Evolutionary conservation across 192 early-diverging fungal species (phyloP).

Genomic region (Gaertneriomyces semiglobifer): DNA sequence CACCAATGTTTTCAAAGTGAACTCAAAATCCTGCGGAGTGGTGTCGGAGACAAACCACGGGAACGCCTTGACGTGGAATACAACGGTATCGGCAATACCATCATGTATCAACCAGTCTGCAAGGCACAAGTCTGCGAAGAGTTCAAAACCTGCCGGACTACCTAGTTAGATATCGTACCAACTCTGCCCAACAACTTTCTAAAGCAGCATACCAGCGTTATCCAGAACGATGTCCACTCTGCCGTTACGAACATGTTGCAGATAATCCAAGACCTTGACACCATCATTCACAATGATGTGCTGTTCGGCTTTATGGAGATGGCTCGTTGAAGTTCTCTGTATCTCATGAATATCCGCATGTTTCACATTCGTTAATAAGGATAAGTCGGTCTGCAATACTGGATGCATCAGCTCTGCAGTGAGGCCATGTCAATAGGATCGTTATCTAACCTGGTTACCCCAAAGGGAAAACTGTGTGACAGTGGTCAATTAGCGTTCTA

Average conservation of each 20-base stretch:
- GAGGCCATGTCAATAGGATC: too few species aligned
- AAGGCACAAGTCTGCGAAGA: conserved; percentile 81
- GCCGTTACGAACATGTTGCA: conserved; percentile 47
- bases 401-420: too few species aligned
- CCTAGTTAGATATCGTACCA: neutral
- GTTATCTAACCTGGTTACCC: conserved; percentile 69
- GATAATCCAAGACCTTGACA: conserved; percentile 54
- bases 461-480: conserved; percentile 68
- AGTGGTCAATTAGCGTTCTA: neutral
- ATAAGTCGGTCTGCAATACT: conserved; percentile 58
- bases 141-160: conserved; percentile 71
- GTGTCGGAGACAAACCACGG: conserved; percentile 96
- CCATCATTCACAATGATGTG: conserved; percentile 73
- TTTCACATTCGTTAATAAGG: conserved; percentile 68
- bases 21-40: conserved; percentile 76
- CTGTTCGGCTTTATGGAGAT: conserved; percentile 48
- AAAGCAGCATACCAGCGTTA: conserved; percentile 63
- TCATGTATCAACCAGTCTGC: conserved; percentile 77
- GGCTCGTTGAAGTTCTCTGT: conserved; percentile 48
- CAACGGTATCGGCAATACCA: conserved; percentile 59
- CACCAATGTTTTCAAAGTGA: conserved; percentile 48
- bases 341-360: conserved; percentile 66
- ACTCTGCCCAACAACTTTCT: neutral
- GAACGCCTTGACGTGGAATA: conserved; percentile 82
- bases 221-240: conserved; percentile 86